Evolutionary conservation across 176 grass and related monocot genomes (phyloP).

Genomic region (Rhynchospora pubera): DNA sequence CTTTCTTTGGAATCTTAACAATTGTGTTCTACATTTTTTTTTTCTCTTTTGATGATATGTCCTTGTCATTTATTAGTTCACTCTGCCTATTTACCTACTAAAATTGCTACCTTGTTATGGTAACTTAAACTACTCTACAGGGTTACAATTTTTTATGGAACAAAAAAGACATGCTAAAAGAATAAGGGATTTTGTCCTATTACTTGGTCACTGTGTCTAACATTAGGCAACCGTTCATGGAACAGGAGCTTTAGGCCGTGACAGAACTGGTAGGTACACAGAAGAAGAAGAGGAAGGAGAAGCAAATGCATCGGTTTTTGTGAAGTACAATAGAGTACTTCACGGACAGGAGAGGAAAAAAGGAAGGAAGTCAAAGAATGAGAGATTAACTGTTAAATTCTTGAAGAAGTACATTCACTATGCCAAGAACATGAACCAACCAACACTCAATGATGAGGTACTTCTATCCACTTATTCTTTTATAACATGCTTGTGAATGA

Average conservation of each 20-base stretch:
- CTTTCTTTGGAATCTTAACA: background rate
- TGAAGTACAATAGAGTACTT: constrained; percentile 90
- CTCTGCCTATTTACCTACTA: constrained; percentile 11
- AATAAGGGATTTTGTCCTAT: background rate
- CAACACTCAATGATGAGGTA: constrained; percentile 93
- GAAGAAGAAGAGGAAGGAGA: constrained; percentile 82
- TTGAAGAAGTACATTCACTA: constrained; percentile 99
- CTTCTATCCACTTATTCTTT: constrained; percentile 1
- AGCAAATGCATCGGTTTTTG: constrained; percentile 69
- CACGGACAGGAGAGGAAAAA: constrained; percentile 92
- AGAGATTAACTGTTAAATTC: constrained; percentile 80
- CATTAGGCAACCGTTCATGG: background rate
- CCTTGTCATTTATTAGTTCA: background rate
- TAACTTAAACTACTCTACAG: constrained; percentile 26
- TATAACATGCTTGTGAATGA: background rate
- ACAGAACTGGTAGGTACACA: constrained; percentile 22
- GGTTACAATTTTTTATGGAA: constrained; percentile 16
- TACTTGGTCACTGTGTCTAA: background rate
- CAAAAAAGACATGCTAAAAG: constrained; percentile 34
- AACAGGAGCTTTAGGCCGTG: constrained; percentile 2
- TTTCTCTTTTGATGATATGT: background rate
- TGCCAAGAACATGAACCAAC: constrained; percentile 91
- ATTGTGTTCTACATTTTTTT: background rate
- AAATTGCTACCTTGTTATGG: constrained; percentile 22
- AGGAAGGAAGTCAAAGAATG: constrained; percentile 75